Evolutionary conservation across 2,329 filamentous ascomycete species (phyloP).

Genomic region (Allantophomopsis cytisporea): DNA sequence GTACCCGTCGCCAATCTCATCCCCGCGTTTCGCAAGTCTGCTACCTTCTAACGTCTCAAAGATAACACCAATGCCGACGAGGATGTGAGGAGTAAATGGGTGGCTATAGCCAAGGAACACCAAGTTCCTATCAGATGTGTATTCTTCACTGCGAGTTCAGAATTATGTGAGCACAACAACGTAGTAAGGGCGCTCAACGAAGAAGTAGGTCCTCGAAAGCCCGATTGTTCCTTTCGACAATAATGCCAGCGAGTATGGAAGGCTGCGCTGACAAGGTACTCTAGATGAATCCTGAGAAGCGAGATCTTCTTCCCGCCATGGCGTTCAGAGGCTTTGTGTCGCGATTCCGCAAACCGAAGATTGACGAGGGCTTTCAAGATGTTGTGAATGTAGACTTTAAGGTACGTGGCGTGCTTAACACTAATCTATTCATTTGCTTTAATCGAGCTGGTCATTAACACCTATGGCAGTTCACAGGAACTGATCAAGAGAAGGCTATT

Average conservation of each 20-base stretch:
- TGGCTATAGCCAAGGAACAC: slow-evolving; percentile 56
- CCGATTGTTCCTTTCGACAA: no score
- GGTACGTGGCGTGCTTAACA: slow-evolving; percentile 22
- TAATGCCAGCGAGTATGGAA: no score
- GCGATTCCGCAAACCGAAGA: slow-evolving; percentile 58
- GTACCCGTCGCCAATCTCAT: slow-evolving; percentile 16
- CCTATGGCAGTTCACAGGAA: slow-evolving; percentile 44
- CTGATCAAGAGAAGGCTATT: slow-evolving; percentile 49
- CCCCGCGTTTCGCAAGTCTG: slow-evolving; percentile 3
- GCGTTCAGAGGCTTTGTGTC: slow-evolving; percentile 68
- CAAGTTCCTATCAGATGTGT: slow-evolving; percentile 72
- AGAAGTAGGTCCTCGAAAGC: slow-evolving; percentile 5
- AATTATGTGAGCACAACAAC: slow-evolving; percentile 68
- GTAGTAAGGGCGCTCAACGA: slow-evolving; percentile 58
- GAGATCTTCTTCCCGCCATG: slow-evolving; percentile 58
- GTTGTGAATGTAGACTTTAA: slow-evolving; percentile 63
- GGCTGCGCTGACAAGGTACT: background rate
- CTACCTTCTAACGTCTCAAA: slow-evolving; percentile 19
- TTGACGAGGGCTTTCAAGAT: slow-evolving; percentile 73
- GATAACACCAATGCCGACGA: slow-evolving; percentile 93
- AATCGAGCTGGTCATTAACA: slow-evolving; percentile 5
- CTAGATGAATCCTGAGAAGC: slow-evolving; percentile 71
- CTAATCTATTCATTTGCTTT: slow-evolving; percentile 5
- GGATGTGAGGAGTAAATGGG: slow-evolving; percentile 68
- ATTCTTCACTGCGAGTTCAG: slow-evolving; percentile 62